These are phyloP conservation scores for Zygoascus flipseniorum DNA, from an alignment of 805 yeast genomes.

Conservation along the genomic window DNA sequence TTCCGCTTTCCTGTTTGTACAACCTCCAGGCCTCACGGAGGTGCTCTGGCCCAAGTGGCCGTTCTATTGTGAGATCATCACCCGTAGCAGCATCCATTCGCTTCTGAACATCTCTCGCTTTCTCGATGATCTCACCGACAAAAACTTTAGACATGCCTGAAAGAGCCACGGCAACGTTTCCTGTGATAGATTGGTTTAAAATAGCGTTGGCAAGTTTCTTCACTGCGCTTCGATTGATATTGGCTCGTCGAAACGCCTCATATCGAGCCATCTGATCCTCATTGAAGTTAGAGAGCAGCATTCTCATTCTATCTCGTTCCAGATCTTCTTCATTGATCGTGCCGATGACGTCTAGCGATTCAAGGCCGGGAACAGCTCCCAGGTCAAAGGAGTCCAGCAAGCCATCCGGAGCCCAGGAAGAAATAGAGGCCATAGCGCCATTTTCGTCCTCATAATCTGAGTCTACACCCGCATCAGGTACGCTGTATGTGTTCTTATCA, in stretches of 20 bases:
- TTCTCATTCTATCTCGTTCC: conserved; percentile 30
- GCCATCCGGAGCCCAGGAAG: not conserved
- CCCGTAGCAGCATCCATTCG: conserved; percentile 31
- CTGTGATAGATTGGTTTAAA: conserved; percentile 71
- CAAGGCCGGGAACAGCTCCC: not conserved
- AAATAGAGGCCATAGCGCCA: not conserved
- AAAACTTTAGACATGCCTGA: conserved; percentile 84
- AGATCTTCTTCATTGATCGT: conserved; percentile 8
- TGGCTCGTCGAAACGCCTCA: conserved; percentile 77
- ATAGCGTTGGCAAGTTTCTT: conserved; percentile 73
- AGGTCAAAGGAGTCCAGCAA: not conserved
- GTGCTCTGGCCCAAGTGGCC: conserved; percentile 74
- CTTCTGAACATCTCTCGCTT: conserved; percentile 64
- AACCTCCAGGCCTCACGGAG: conserved; percentile 83
- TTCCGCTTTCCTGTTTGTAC: conserved; percentile 57
- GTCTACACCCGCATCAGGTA: not conserved
- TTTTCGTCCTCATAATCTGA: not conserved
- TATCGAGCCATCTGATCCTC: conserved; percentile 80
- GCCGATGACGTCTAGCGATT: not conserved
- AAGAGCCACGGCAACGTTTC: conserved; percentile 67
- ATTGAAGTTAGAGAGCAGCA: conserved; percentile 65
- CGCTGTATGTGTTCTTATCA: not conserved
- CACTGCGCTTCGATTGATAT: conserved; percentile 62
- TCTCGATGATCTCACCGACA: conserved; percentile 82
- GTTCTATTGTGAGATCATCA: conserved; percentile 13